These are phyloP conservation scores for Spiraea crenata DNA, from an alignment of 331 rosid species.

Conservation along the genomic window DNA sequence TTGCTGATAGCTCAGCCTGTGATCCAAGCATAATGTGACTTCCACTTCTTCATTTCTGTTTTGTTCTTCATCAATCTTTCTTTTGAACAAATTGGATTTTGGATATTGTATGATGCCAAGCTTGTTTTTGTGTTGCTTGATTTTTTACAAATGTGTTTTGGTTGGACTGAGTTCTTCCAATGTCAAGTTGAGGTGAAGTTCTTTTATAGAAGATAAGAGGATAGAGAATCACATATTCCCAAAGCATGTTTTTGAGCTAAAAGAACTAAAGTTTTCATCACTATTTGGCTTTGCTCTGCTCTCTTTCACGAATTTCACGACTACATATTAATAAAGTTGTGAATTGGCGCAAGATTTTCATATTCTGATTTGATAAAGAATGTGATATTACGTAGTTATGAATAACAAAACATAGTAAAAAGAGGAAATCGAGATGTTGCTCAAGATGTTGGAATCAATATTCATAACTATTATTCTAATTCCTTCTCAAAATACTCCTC, in stretches of 20 bases:
- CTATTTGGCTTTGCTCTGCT: neutral
- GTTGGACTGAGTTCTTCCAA: neutral
- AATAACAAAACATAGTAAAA: neutral
- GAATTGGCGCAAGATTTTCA: neutral
- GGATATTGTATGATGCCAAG: no score
- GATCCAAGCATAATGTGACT: slow-evolving; percentile 14
- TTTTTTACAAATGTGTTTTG: neutral
- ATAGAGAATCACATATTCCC: neutral
- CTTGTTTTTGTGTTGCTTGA: neutral
- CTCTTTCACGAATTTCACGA: neutral
- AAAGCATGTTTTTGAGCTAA: neutral
- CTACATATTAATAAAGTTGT: neutral
- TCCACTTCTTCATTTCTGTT: neutral
- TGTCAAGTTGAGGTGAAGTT: neutral
- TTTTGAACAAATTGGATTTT: neutral
- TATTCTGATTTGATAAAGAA: neutral
- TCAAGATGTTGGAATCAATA: no score
- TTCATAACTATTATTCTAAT: no score
- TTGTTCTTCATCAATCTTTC: neutral
- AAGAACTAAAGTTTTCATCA: neutral
- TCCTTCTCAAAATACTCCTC: no score
- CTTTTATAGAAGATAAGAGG: neutral
- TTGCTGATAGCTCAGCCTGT: slow-evolving; percentile 13
- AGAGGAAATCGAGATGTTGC: no score
- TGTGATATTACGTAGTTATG: no score